Conservation (phyloP, 2,329 filamentous ascomycete genomes). For the Cadophora malorum region DNA sequence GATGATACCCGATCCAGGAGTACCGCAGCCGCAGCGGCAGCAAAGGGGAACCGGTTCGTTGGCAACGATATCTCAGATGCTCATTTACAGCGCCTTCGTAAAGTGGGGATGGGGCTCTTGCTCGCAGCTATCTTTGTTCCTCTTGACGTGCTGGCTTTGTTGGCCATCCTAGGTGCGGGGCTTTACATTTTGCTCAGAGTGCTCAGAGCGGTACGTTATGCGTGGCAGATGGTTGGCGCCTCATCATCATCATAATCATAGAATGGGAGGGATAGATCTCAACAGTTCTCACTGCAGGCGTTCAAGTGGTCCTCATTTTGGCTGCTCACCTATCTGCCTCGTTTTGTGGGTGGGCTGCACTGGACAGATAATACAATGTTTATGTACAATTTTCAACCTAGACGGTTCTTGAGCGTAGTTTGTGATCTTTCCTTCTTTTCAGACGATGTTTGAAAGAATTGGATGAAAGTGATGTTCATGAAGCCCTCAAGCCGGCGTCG, state of each 20-base stretch:
- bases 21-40: not conserved
- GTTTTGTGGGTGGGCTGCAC: slow-evolving; percentile 16
- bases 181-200: slow-evolving; percentile 41
- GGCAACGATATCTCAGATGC: slow-evolving; percentile 31
- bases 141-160: slow-evolving; percentile 41
- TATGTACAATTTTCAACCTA: slow-evolving; percentile 17
- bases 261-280: slow-evolving; percentile 40
- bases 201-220: slow-evolving; percentile 37
- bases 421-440: not conserved
- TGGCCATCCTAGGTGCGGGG: slow-evolving; percentile 36
- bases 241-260: slow-evolving; percentile 30
- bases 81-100: slow-evolving; percentile 37
- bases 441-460: not conserved
- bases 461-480: not conserved
- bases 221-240: slow-evolving; percentile 36
- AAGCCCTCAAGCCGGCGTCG: not conserved
- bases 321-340: slow-evolving; percentile 17
- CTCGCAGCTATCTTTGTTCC: slow-evolving; percentile 43
- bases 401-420: not conserved
- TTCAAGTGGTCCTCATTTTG: slow-evolving; percentile 19
- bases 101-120: slow-evolving; percentile 42
- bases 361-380: slow-evolving; percentile 25
- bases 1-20: slow-evolving; percentile 17
- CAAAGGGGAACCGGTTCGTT: slow-evolving; percentile 18
- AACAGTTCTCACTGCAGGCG: slow-evolving; percentile 25